phyloP scores from a whole-genome alignment of 2,329 filamentous ascomycete species.

The Zymoseptoria tritici region DNA sequence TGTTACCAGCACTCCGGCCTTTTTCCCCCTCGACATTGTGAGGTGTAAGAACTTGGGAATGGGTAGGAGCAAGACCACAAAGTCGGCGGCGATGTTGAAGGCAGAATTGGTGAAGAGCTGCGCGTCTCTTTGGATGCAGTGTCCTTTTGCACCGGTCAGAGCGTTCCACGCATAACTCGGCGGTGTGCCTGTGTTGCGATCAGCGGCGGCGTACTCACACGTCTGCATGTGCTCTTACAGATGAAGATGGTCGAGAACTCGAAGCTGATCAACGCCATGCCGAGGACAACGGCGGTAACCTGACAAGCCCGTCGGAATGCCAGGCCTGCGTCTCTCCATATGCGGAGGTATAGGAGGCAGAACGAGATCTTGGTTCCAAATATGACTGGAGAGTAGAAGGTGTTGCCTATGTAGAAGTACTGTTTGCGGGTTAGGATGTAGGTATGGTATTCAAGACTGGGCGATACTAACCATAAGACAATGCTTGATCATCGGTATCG shows the following conservation, averaged over 20 bases:
- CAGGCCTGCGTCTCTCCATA: background rate
- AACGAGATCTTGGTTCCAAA: constrained; percentile 6
- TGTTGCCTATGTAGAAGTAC: constrained; percentile 4
- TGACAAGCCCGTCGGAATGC: constrained; percentile 3
- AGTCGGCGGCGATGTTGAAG: constrained; percentile 5
- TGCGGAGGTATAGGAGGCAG: constrained; percentile 5
- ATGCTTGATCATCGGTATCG: constrained; percentile 1
- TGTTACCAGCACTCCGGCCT: constrained; percentile 1
- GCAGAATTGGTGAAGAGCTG: constrained; percentile 5
- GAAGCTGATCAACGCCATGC: constrained; percentile 3
- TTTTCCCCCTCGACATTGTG: constrained; percentile 1
- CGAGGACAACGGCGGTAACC: background rate
- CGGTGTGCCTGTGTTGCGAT: background rate
- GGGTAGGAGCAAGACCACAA: constrained; percentile 7
- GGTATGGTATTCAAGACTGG: background rate
- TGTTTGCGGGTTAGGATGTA: background rate
- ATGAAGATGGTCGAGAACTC: constrained; percentile 6
- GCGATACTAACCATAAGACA: constrained; percentile 3
- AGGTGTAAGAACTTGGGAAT: constrained; percentile 2
- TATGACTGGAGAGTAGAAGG: constrained; percentile 4
- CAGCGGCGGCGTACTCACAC: background rate
- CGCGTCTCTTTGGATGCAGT: constrained; percentile 4
- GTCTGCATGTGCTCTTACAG: constrained; percentile 1
- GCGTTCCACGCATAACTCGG: background rate
- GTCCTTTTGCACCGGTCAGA: background rate